A percentile compares a stretch with the other conserved stretches of the same genome.
These are phyloP conservation scores for Pseudogymnoascus sp. DNA, from an alignment of 2,329 filamentous ascomycete genomes.

Conservation along the genomic window DNA sequence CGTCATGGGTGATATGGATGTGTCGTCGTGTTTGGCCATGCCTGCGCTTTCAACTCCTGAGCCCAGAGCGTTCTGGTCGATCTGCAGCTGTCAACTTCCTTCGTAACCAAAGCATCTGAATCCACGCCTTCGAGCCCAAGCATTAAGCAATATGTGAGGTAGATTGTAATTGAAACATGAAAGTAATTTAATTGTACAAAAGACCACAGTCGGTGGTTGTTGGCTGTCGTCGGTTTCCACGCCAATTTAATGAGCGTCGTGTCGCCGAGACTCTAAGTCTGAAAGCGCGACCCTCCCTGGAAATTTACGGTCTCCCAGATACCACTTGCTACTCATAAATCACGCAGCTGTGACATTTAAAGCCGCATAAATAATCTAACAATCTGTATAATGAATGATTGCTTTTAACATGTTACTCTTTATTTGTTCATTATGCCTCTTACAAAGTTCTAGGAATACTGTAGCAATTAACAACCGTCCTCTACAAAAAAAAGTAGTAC, in stretches of 20 bases:
- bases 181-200: conserved; percentile 8
- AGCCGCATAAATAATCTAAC: too few species aligned
- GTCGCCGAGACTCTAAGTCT: conserved; percentile 3
- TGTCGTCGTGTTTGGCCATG: conserved; percentile 9
- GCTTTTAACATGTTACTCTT: neutral
- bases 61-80: neutral
- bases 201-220: neutral
- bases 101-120: conserved; percentile 9
- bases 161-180: conserved; percentile 6
- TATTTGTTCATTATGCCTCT: neutral
- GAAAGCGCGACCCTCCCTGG: neutral
- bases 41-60: conserved; percentile 8
- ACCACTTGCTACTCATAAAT: neutral
- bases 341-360: neutral
- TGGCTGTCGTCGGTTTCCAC: neutral
- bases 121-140: conserved; percentile 3
- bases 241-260: neutral
- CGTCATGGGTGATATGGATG: conserved; percentile 29
- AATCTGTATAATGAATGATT: neutral
- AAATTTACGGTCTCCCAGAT: conserved; percentile 7
- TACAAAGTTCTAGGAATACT: neutral
- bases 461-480: neutral
- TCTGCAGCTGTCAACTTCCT: conserved; percentile 4
- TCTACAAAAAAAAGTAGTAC: neutral
- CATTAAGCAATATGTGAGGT: neutral